Percentiles rank a stretch among this genome's conserved stretches.
Conservation (phyloP, 2,329 filamentous ascomycete genomes). For the Diaporthe vaccinii region DNA sequence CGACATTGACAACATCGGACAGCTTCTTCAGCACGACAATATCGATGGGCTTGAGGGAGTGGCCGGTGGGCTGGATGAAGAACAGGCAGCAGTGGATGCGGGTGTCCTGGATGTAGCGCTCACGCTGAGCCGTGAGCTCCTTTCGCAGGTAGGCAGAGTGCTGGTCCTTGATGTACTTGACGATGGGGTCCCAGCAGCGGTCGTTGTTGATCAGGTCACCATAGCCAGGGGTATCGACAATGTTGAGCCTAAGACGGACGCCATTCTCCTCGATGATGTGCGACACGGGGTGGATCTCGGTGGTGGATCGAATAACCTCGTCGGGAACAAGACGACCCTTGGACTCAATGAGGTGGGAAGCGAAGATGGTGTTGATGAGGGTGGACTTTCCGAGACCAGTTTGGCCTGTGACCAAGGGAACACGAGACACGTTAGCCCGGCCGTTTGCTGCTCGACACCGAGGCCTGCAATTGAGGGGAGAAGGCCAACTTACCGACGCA, state of each 20-base stretch:
- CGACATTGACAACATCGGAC: conserved; percentile 98
- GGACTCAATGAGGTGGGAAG: conserved; percentile 98
- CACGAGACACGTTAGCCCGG: conserved; percentile 50
- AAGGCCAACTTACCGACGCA: conserved; percentile 85
- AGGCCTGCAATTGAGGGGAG: not conserved
- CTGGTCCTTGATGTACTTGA: conserved; percentile 99
- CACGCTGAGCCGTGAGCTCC: conserved; percentile 98
- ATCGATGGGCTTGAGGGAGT: conserved; percentile 98
- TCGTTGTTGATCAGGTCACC: conserved; percentile 99
- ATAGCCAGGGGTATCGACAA: conserved; percentile 98
- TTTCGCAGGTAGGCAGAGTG: conserved; percentile 99
- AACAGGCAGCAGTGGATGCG: conserved; percentile 99
- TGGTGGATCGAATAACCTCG: conserved; percentile 94
- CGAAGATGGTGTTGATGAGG: conserved; percentile 99
- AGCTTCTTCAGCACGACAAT: conserved; percentile 99
- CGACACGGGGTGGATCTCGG: conserved; percentile 97
- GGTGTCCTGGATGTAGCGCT: conserved; percentile 99
- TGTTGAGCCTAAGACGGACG: conserved; percentile 96
- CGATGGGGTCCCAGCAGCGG: conserved; percentile 99
- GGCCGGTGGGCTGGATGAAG: conserved; percentile 98
- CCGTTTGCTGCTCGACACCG: not conserved
- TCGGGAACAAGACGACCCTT: conserved; percentile 95
- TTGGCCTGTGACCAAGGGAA: conserved; percentile 75
- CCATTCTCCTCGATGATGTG: conserved; percentile 99
- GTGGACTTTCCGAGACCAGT: conserved; percentile 99